Evolutionary conservation across 2,329 filamentous ascomycete species (phyloP).

Genomic region (Xylariaceae sp.): DNA sequence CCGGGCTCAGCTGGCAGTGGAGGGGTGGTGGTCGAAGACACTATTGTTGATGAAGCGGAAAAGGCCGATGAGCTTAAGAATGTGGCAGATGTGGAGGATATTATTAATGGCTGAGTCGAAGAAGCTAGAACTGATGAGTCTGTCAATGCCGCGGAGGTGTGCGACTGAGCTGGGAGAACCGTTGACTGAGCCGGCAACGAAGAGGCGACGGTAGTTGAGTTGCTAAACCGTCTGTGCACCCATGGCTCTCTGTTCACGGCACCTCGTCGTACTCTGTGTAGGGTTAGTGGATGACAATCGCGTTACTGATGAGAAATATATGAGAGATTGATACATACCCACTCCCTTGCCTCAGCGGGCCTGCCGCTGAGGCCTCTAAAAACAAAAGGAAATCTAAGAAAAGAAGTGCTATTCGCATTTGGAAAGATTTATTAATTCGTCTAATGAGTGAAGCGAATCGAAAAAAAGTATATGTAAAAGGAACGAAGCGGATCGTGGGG

Average conservation of each 20-base stretch:
- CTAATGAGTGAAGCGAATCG: conserved; percentile 19
- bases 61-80: conserved; percentile 1
- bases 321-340: conserved; percentile 31
- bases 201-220: conserved; percentile 22
- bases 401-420: conserved; percentile 39
- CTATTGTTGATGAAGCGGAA: conserved; percentile 9
- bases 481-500: conserved; percentile 22
- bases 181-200: conserved; percentile 15
- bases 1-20: conserved; percentile 8
- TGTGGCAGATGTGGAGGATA: not conserved
- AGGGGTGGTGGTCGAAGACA: conserved; percentile 14
- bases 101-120: conserved; percentile 7
- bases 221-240: conserved; percentile 31
- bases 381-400: conserved; percentile 40
- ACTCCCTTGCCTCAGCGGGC: conserved; percentile 38
- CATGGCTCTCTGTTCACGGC: conserved; percentile 24
- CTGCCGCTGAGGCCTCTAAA: conserved; percentile 40
- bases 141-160: conserved; percentile 6
- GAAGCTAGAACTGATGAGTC: conserved; percentile 11
- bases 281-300: conserved; percentile 32
- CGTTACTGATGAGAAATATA: not conserved
- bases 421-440: conserved; percentile 12
- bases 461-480: conserved; percentile 26
- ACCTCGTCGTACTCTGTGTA: conserved; percentile 31
- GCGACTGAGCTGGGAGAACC: conserved; percentile 12